Evolutionary conservation across 2,329 filamentous ascomycete genomes (phyloP).

Genomic region (Aspergillus fischeri): DNA sequence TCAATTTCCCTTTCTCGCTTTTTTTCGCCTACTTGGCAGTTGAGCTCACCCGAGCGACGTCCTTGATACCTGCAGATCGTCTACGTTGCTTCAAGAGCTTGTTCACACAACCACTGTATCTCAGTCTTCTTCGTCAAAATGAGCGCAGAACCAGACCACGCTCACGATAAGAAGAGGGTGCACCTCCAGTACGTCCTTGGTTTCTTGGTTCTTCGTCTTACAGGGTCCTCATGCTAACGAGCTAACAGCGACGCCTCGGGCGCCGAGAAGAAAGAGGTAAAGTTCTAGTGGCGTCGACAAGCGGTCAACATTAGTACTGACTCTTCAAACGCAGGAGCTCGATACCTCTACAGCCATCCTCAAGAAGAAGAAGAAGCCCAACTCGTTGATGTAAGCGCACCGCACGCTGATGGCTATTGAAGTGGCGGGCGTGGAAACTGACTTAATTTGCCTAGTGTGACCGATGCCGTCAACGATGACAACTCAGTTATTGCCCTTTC

Average conservation of each 20-base stretch:
- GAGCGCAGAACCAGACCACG: constrained; percentile 63
- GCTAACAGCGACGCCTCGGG: constrained; percentile 75
- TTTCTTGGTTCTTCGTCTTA: constrained; percentile 7
- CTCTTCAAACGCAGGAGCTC: constrained; percentile 60
- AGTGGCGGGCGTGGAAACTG: constrained; percentile 16
- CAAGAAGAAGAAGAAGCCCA: constrained; percentile 99
- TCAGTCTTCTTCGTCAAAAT: constrained; percentile 50
- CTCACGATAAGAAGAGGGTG: constrained; percentile 72
- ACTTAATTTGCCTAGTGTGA: constrained; percentile 62
- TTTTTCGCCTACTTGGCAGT: constrained; percentile 7
- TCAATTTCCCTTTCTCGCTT: constrained; percentile 5
- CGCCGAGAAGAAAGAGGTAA: constrained; percentile 77
- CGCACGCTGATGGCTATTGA: background rate
- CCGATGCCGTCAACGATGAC: constrained; percentile 97
- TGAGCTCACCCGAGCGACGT: constrained; percentile 14
- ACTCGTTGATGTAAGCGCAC: constrained; percentile 81
- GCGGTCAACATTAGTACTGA: constrained; percentile 38
- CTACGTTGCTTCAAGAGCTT: constrained; percentile 27
- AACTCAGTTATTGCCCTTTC: constrained; percentile 99
- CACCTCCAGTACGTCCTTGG: constrained; percentile 66
- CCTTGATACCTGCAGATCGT: constrained; percentile 11
- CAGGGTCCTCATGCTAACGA: constrained; percentile 37
- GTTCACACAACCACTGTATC: constrained; percentile 17
- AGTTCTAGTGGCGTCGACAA: constrained; percentile 5
- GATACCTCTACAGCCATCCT: constrained; percentile 94